A percentile compares a stretch with the other conserved stretches of the same genome.
Evolutionary conservation across 371 early-diverging fungal genomes (phyloP).

Genomic region (Lichtheimia ornata): DNA sequence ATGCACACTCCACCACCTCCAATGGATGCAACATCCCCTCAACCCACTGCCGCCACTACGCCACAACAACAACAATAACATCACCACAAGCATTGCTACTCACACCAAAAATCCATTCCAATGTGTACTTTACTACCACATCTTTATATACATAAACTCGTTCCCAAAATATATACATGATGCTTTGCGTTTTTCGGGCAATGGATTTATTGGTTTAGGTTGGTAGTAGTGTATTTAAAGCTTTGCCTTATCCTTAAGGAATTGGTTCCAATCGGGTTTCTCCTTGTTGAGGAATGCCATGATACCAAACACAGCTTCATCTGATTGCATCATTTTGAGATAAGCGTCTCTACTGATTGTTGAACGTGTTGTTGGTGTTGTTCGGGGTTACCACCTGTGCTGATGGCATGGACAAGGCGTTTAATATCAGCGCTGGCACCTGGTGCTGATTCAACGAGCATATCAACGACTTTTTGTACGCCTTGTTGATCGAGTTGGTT

Average conservation of each 20-base stretch:
- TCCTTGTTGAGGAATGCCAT: constrained; percentile 57
- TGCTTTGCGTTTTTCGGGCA: no score
- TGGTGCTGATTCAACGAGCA: constrained; percentile 59
- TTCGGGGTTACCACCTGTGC: constrained; percentile 34
- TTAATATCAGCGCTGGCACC: constrained; percentile 60
- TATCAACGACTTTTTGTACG: constrained; percentile 41
- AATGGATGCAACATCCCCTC: background rate
- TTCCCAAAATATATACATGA: no score
- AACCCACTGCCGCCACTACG: background rate
- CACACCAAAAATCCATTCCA: no score
- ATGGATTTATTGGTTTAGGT: no score
- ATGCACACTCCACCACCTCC: background rate
- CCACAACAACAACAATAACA: background rate
- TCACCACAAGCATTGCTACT: no score
- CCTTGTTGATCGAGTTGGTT: constrained; percentile 44
- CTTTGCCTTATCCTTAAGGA: constrained; percentile 39
- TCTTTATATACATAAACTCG: no score
- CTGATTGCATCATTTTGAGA: constrained; percentile 65
- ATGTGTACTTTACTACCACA: no score
- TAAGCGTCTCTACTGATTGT: constrained; percentile 45
- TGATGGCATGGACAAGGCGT: constrained; percentile 46
- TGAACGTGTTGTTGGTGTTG: constrained; percentile 27
- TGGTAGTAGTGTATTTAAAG: constrained; percentile 16
- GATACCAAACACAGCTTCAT: constrained; percentile 73
- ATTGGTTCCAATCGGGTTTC: constrained; percentile 62